A percentile compares a stretch with the other conserved stretches of the same genome.
Evolutionary conservation across 345 rosid genomes (phyloP).

Genomic region (Triadica sebifera): DNA sequence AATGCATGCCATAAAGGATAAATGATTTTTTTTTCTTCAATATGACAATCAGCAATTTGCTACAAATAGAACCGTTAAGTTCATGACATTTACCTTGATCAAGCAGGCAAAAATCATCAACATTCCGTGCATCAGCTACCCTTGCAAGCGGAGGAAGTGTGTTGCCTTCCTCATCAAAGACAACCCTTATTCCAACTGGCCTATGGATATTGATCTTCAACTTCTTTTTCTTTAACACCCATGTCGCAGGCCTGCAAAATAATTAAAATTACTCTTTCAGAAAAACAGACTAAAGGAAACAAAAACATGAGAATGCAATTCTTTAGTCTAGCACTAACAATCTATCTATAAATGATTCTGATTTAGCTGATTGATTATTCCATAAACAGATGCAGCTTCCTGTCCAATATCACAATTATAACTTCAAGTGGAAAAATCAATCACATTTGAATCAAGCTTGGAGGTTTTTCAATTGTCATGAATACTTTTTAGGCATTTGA

Average conservation of each 20-base stretch:
- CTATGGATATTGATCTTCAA: slow-evolving; percentile 81
- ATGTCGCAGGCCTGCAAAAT: slow-evolving; percentile 59
- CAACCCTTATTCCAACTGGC: slow-evolving; percentile 70
- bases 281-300: not conserved
- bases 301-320: not conserved
- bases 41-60: not conserved
- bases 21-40: too few relatives aligned
- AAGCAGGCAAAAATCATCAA: slow-evolving; percentile 38
- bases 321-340: not conserved
- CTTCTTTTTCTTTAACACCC: slow-evolving; percentile 76
- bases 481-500: not conserved
- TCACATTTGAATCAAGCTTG: not conserved
- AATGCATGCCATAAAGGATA: not conserved
- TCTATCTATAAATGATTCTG: not conserved
- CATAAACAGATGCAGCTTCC: not conserved
- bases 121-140: slow-evolving; percentile 52
- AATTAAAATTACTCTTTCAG: not conserved
- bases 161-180: slow-evolving; percentile 85
- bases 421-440: not conserved
- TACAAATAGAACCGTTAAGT: not conserved
- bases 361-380: not conserved
- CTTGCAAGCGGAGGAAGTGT: slow-evolving; percentile 75
- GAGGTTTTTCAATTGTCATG: not conserved
- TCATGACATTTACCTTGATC: slow-evolving; percentile 55
- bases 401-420: not conserved